Evolutionary conservation across 257 asterid genomes (phyloP), one percentile per base, ranked within the genome.

Genomic region (Penstemon eatonii): DNA sequence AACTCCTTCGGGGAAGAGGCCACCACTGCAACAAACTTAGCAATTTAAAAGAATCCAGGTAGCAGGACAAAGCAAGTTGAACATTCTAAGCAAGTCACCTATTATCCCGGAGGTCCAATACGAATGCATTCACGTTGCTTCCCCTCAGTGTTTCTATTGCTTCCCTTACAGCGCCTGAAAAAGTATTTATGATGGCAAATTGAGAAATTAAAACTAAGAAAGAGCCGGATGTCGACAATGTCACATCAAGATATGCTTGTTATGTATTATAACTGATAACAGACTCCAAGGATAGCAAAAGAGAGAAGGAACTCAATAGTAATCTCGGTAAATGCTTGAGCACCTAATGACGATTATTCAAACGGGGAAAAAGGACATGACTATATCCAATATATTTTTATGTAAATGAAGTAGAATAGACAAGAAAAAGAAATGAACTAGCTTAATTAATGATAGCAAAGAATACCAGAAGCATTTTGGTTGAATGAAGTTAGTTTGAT

Each of bases 1-100:
- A 73, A 94, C 85, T 89, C 97, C 99, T 85, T 94, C 99, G 45
- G 99, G 99, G 73, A 94, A 94, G 63, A 94, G 89, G 73, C 99
- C 97, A 56, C 99, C 99, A 62, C 99, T 94, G 92, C 83, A 84
- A 66, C 72, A 80, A 74, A 55, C 40, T 33, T 47, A 64, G 68
- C 54, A 66, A 69, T 73, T 88, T 60, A 82, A 68, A 59, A 55
- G 4, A 18, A 62, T 44, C 68, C 60, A 57, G 75, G 50, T 12
- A 15, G 15, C 60, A 41, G 69, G 56, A 25, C 62, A 67, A 66
- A 54, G 12, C 19, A 44, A 33, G 8, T 57, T 37, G 53, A 55
- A 68, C 54, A 65, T 62, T 54, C 53, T 75, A 65, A 74, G 68
- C 66, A 73, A 18, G 80, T 82, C 63, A 94, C 99, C 97, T 85